Evolutionary conservation across 2,329 filamentous ascomycete genomes (phyloP).

Genomic region (Pseudogymnoascus sp.): DNA sequence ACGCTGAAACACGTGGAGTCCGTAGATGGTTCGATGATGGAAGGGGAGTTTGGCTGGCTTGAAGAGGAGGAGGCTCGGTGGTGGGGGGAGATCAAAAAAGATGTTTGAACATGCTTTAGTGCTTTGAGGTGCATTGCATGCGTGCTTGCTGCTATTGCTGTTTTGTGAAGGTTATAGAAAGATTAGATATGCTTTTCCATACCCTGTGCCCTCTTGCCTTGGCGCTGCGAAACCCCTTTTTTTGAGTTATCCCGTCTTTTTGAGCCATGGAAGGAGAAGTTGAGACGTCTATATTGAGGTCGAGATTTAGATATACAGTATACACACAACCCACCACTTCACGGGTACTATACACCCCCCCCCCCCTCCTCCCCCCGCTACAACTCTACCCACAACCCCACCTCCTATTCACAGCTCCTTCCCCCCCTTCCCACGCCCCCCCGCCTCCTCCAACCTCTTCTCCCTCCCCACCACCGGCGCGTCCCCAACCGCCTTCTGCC

Average conservation of each 20-base stretch:
- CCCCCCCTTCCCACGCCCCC: background rate
- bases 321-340: background rate
- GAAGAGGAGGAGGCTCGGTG: background rate
- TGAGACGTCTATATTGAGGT: background rate
- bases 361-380: background rate
- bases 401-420: background rate
- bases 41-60: background rate
- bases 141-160: background rate
- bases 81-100: background rate
- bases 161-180: background rate
- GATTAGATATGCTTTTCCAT: background rate
- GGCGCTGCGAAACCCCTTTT: background rate
- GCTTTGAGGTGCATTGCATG: background rate
- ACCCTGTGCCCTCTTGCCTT: background rate
- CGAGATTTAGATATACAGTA: background rate
- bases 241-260: background rate
- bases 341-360: background rate
- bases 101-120: background rate
- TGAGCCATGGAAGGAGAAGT: background rate
- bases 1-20: too few relatives aligned
- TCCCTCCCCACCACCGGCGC: constrained; percentile 48
- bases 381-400: background rate
- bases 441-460: constrained; percentile 35
- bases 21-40: background rate
- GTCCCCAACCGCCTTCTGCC: constrained; percentile 46